Conservation (phyloP, 352 stramenopile species). For the Phytopythium oedochilum region DNA sequence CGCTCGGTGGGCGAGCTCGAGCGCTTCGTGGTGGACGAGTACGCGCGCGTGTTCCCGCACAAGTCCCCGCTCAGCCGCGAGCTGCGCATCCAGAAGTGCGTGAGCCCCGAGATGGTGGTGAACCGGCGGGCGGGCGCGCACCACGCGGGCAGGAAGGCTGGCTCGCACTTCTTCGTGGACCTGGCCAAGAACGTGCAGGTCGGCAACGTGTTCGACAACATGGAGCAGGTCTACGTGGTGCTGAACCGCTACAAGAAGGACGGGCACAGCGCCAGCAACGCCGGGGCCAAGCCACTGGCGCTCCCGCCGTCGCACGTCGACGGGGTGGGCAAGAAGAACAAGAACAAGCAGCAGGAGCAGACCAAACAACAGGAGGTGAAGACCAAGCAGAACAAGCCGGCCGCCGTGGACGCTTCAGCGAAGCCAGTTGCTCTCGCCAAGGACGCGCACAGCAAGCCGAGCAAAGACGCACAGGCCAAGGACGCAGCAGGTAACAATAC, state of each 20-base stretch:
- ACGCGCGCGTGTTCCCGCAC: constrained; percentile 56
- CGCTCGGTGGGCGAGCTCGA: constrained; percentile 58
- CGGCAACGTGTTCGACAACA: constrained; percentile 68
- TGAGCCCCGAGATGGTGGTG: constrained; percentile 44
- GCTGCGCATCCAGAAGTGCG: constrained; percentile 71
- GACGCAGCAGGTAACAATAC: constrained; percentile 10
- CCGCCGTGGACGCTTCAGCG: background rate
- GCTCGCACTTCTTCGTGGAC: constrained; percentile 56
- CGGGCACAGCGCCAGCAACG: background rate
- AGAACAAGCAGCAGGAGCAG: constrained; percentile 13
- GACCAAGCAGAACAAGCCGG: background rate
- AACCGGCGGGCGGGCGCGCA: constrained; percentile 25
- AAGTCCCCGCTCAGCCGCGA: constrained; percentile 33
- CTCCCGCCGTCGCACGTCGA: background rate
- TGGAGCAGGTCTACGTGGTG: constrained; percentile 79
- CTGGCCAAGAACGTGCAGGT: constrained; percentile 75
- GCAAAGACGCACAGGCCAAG: constrained; percentile 4
- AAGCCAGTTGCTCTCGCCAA: background rate
- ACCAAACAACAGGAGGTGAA: constrained; percentile 11
- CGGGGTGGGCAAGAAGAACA: constrained; percentile 12
- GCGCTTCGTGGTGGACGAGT: constrained; percentile 55
- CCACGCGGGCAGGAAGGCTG: constrained; percentile 21
- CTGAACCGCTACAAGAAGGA: constrained; percentile 20
- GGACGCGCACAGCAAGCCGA: constrained; percentile 9
- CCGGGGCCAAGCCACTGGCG: constrained; percentile 1